Conservation (phyloP, 306 rosid species). For the Luffa aegyptiaca region DNA sequence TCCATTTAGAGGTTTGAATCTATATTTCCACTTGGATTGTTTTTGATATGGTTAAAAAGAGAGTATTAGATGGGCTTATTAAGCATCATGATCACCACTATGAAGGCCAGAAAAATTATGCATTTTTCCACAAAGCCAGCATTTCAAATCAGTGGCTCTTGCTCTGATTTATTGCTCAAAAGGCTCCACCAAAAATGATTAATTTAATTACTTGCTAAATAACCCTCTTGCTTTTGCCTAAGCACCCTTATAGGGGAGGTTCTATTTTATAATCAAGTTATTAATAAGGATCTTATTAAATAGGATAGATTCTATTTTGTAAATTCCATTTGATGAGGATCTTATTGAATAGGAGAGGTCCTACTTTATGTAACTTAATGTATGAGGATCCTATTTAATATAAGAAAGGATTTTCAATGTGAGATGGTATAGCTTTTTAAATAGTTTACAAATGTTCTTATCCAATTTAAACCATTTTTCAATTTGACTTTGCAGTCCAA, state of each 20-base stretch:
- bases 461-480: neutral
- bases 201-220: neutral
- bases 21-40: neutral
- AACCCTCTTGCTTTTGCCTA: neutral
- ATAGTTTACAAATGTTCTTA: no score
- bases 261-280: neutral
- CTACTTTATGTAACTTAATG: neutral
- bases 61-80: neutral
- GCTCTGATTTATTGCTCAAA: neutral
- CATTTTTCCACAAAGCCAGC: neutral
- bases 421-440: neutral
- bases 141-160: neutral
- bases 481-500: neutral
- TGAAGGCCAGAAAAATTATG: neutral
- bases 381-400: neutral
- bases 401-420: neutral
- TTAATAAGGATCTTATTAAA: no score
- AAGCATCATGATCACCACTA: neutral
- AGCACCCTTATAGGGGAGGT: neutral
- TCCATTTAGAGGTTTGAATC: neutral
- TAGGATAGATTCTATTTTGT: neutral
- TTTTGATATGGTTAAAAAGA: neutral
- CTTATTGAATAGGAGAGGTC: neutral
- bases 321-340: neutral
- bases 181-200: neutral